These are phyloP conservation scores for Cordyceps javanica DNA, from an alignment of 2,329 filamentous ascomycete genomes.

Conservation along the genomic window DNA sequence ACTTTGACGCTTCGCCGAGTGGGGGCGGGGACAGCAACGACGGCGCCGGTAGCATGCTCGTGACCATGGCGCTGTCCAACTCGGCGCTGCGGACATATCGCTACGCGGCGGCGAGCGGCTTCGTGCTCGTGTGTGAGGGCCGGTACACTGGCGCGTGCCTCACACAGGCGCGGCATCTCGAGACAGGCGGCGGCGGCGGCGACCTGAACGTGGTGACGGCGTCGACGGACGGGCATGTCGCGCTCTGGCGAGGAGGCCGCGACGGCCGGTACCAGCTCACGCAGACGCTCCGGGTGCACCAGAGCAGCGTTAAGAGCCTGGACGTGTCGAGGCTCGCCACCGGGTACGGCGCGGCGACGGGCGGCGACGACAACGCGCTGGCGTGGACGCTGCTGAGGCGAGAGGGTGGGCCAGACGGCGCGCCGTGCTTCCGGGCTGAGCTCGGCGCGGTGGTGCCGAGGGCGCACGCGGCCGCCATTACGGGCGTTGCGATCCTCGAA, in stretches of 20 bases:
- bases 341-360: constrained; percentile 55
- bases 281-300: constrained; percentile 54
- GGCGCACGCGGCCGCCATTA: constrained; percentile 69
- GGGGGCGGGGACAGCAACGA: constrained; percentile 16
- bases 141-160: constrained; percentile 69
- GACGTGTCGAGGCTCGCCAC: constrained; percentile 31
- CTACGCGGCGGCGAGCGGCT: constrained; percentile 38
- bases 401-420: neutral
- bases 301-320: constrained; percentile 71
- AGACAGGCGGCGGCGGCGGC: constrained; percentile 18
- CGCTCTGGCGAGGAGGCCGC: constrained; percentile 43
- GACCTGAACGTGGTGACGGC: constrained; percentile 53
- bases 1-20: constrained; percentile 55
- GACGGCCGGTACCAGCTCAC: constrained; percentile 21
- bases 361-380: constrained; percentile 84
- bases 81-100: constrained; percentile 63
- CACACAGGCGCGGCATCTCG: constrained; percentile 54
- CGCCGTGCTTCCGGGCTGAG: neutral
- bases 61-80: constrained; percentile 77
- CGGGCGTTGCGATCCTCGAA: constrained; percentile 41
- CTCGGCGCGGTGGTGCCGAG: constrained; percentile 33
- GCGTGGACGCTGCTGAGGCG: constrained; percentile 41
- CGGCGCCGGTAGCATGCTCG: constrained; percentile 30
- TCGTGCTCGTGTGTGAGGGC: constrained; percentile 45
- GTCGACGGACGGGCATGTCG: constrained; percentile 75